phyloP scores from a whole-genome alignment of 495 filamentous ascomycete genomes.

The Lasiosphaeria ovina region DNA sequence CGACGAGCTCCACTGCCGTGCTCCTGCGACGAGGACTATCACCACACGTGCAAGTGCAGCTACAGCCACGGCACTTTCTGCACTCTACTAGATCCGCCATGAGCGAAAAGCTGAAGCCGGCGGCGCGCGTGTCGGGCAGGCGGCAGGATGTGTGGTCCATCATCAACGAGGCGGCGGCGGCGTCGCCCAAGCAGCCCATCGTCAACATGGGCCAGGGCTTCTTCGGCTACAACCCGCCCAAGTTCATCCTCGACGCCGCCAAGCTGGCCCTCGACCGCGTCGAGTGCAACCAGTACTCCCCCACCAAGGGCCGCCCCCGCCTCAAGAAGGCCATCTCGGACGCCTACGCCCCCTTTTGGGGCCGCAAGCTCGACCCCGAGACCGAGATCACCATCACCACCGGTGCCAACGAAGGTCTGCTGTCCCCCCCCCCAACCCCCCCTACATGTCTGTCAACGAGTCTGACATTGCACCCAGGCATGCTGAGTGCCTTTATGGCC shows the following conservation, averaged over 20 bases:
- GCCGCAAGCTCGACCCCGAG: conserved; percentile 73
- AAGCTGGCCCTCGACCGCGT: conserved; percentile 87
- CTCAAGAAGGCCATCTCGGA: conserved; percentile 88
- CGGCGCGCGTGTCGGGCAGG: conserved; percentile 72
- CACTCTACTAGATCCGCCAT: conserved; percentile 26
- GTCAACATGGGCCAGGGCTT: conserved; percentile 98
- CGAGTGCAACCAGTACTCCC: conserved; percentile 98
- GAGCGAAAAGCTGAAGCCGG: conserved; percentile 58
- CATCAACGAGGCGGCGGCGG: conserved; percentile 84
- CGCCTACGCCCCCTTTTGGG: conserved; percentile 85
- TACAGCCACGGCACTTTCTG: conserved; percentile 14
- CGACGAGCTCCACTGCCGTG: too few species aligned
- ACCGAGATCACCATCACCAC: conserved; percentile 94
- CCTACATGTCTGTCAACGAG: not conserved
- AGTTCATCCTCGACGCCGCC: conserved; percentile 87
- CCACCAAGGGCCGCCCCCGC: conserved; percentile 86
- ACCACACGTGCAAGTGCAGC: not conserved
- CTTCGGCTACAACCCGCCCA: conserved; percentile 94
- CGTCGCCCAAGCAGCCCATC: conserved; percentile 85
- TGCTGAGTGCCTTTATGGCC: conserved; percentile 95
- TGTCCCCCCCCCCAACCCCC: not conserved
- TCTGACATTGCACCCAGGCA: conserved; percentile 44
- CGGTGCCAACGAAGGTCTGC: conserved; percentile 83
- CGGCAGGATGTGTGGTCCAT: conserved; percentile 97
- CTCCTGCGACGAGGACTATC: not conserved